Conservation (phyloP, 73 alveolate species). For the Durusdinium trenchii region DNA sequence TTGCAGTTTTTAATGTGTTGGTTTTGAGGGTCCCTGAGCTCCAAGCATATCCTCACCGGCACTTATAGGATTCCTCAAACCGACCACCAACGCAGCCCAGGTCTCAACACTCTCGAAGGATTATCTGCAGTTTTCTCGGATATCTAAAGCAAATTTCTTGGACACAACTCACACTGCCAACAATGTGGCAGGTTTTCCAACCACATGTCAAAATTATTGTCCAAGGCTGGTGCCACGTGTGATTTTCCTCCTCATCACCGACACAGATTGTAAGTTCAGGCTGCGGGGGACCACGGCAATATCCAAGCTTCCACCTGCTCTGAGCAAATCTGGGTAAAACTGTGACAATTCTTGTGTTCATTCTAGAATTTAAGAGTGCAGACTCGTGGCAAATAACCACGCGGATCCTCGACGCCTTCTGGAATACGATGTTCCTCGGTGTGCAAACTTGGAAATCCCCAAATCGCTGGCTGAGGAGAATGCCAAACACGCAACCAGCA, state of each 20-base stretch:
- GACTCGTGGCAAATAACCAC: slow-evolving; percentile 19
- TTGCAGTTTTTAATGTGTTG: too few relatives aligned
- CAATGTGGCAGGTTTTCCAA: too few relatives aligned
- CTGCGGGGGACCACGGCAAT: slow-evolving; percentile 68
- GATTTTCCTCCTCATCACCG: not conserved
- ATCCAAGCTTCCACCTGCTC: slow-evolving; percentile 59
- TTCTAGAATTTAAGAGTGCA: not conserved
- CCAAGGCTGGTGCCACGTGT: not conserved
- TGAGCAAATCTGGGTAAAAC: not conserved
- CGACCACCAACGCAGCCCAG: too few relatives aligned
- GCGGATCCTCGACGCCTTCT: slow-evolving; percentile 59
- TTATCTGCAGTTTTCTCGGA: too few relatives aligned
- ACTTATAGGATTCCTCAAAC: too few relatives aligned
- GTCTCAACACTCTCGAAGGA: too few relatives aligned
- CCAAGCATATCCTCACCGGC: too few relatives aligned
- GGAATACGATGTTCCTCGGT: not conserved
- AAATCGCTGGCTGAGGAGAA: not conserved
- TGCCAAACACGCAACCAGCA: not conserved
- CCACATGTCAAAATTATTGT: not conserved
- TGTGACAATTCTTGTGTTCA: not conserved
- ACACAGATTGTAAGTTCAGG: slow-evolving; percentile 21
- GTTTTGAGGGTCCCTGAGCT: too few relatives aligned
- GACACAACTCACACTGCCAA: too few relatives aligned
- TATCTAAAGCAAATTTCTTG: too few relatives aligned
- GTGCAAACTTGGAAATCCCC: not conserved